Conservation (phyloP, 2,329 filamentous ascomycete species). For the Atkinsonella hypoxylon region DNA sequence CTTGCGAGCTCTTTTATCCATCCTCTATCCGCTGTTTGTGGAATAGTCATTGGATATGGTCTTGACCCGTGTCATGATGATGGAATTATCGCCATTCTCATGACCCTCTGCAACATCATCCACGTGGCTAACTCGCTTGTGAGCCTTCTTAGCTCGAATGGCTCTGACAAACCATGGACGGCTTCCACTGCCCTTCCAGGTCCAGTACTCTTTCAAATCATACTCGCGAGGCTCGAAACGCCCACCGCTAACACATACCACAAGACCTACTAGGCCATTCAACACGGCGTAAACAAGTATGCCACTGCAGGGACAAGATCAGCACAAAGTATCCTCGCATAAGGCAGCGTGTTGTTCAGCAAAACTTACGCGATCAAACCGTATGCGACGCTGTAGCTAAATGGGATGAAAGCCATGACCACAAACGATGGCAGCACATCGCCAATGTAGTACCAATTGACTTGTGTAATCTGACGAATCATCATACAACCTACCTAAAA, state of each 20-base stretch:
- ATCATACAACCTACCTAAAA: conserved; percentile 60
- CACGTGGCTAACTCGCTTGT: neutral
- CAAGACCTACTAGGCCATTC: conserved; percentile 33
- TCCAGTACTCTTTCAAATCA: conserved; percentile 44
- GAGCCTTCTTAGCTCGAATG: conserved; percentile 10
- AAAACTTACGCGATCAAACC: conserved; percentile 58
- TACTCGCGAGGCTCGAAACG: conserved; percentile 37
- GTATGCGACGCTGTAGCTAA: conserved; percentile 69
- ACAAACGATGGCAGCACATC: conserved; percentile 67
- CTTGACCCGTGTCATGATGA: conserved; percentile 3
- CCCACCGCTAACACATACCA: conserved; percentile 31
- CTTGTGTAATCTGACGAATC: conserved; percentile 61
- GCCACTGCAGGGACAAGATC: conserved; percentile 24
- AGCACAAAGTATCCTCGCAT: neutral
- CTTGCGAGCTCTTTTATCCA: neutral
- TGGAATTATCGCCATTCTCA: conserved; percentile 1
- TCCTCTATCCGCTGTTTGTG: neutral
- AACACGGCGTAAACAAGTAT: conserved; percentile 42
- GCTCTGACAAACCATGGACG: conserved; percentile 36
- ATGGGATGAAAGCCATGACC: conserved; percentile 63
- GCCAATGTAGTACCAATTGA: conserved; percentile 68
- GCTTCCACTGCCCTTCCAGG: conserved; percentile 35
- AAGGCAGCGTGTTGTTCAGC: neutral
- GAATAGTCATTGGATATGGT: conserved; percentile 7
- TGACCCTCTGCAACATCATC: neutral